These are phyloP conservation scores for Apiospora kogelbergensis DNA, from an alignment of 2,329 filamentous ascomycete species.

Conservation along the genomic window DNA sequence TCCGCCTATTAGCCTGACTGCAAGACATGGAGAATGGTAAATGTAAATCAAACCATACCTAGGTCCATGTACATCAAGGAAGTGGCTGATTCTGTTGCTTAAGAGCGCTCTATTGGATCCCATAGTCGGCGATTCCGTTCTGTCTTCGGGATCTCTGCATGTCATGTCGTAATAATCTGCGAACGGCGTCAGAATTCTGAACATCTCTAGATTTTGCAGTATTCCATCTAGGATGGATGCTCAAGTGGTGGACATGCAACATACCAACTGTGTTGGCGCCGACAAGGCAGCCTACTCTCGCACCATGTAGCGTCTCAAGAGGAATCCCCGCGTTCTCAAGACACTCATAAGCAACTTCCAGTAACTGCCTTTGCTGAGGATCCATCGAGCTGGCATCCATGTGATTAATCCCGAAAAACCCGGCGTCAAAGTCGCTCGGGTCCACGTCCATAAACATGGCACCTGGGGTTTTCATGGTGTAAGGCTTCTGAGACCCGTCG, in stretches of 20 bases:
- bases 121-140: conserved; percentile 12
- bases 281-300: no score
- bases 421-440: conserved; percentile 33
- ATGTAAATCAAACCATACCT: no score
- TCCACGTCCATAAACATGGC: conserved; percentile 41
- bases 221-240: no score
- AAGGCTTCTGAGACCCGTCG: conserved; percentile 35
- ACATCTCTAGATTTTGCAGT: no score
- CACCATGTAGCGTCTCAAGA: neutral
- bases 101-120: conserved; percentile 27
- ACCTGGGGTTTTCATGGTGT: conserved; percentile 34
- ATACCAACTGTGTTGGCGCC: no score
- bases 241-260: no score
- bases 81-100: conserved; percentile 33
- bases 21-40: no score
- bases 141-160: conserved; percentile 21
- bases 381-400: conserved; percentile 23
- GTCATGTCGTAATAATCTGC: conserved; percentile 24
- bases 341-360: conserved; percentile 30
- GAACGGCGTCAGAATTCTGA: no score
- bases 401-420: conserved; percentile 24
- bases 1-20: no score
- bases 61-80: conserved; percentile 32
- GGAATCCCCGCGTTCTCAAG: conserved; percentile 27
- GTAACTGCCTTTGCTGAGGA: conserved; percentile 25